A percentile compares a stretch with the other conserved stretches of the same genome.
These are phyloP conservation scores for Colletotrichum incanum DNA, from an alignment of 2,329 filamentous ascomycete species.

Conservation along the genomic window DNA sequence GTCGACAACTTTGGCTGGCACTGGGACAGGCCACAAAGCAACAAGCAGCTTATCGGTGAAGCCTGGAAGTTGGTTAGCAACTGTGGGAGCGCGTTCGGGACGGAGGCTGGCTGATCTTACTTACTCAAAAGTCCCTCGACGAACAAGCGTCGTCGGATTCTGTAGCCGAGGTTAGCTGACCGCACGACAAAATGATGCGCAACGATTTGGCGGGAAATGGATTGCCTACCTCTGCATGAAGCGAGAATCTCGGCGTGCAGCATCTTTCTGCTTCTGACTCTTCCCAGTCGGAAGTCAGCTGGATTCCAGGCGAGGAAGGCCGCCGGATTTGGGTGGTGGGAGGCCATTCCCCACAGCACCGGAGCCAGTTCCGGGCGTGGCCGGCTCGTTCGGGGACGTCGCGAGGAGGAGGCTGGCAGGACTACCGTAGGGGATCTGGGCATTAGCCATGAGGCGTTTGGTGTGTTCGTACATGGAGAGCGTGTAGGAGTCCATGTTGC, in stretches of 20 bases:
- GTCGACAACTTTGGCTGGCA: not conserved
- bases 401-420: slow-evolving; percentile 6
- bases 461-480: slow-evolving; percentile 25
- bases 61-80: not conserved
- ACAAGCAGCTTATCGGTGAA: not conserved
- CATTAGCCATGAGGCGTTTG: slow-evolving; percentile 4
- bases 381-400: not conserved
- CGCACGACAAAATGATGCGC: not conserved
- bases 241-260: no score
- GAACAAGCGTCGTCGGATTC: not conserved
- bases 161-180: not conserved
- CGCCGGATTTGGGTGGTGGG: not conserved
- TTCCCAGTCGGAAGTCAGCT: not conserved
- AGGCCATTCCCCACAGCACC: not conserved
- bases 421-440: slow-evolving; percentile 6
- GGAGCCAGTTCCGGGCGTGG: slow-evolving; percentile 1
- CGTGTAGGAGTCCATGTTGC: slow-evolving; percentile 14
- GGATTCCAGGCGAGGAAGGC: not conserved
- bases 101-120: not conserved
- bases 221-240: not conserved
- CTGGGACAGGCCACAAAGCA: not conserved
- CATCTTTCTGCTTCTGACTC: not conserved
- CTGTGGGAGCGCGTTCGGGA: not conserved
- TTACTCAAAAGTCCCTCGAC: not conserved
- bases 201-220: not conserved